phyloP scores from a whole-genome alignment of 129 eudicot species.

The Silybum marianum region DNA sequence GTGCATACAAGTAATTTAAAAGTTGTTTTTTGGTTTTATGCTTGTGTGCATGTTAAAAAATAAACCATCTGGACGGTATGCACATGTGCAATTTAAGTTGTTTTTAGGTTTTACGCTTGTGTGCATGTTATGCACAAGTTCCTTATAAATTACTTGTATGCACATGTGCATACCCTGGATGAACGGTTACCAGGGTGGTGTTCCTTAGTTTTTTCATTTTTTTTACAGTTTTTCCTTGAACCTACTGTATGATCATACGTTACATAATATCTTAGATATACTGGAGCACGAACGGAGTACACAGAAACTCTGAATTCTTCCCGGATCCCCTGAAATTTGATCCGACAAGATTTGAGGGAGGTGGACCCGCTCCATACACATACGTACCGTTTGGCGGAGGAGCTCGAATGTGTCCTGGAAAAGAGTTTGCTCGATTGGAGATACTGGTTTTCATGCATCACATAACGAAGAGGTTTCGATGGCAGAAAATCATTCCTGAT shows the following conservation, averaged over 20 bases:
- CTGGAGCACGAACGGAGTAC: constrained; percentile 40
- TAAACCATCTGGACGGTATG: too few species aligned
- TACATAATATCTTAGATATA: constrained; percentile 20
- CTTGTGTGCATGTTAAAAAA: too few species aligned
- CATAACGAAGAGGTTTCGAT: constrained; percentile 28
- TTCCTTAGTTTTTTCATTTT: too few species aligned
- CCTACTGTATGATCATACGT: not conserved
- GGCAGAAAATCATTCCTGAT: constrained; percentile 28
- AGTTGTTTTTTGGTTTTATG: too few species aligned
- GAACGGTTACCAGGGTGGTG: too few species aligned
- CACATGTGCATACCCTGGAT: too few species aligned
- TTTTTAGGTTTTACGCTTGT: too few species aligned
- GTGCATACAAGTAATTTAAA: too few species aligned
- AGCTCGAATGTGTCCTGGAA: constrained; percentile 40
- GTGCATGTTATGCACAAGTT: too few species aligned
- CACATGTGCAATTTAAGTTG: too few species aligned
- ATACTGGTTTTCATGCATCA: constrained; percentile 37
- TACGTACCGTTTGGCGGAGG: constrained; percentile 44
- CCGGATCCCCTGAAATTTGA: constrained; percentile 36
- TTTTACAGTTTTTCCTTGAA: too few species aligned
- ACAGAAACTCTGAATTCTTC: constrained; percentile 33
- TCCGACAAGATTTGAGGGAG: constrained; percentile 39
- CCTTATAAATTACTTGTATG: too few species aligned
- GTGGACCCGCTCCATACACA: constrained; percentile 39
- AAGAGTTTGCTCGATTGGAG: constrained; percentile 36